Conservation (phyloP, 1,284 basidiomycete genomes). For the Pascua guehoae region DNA sequence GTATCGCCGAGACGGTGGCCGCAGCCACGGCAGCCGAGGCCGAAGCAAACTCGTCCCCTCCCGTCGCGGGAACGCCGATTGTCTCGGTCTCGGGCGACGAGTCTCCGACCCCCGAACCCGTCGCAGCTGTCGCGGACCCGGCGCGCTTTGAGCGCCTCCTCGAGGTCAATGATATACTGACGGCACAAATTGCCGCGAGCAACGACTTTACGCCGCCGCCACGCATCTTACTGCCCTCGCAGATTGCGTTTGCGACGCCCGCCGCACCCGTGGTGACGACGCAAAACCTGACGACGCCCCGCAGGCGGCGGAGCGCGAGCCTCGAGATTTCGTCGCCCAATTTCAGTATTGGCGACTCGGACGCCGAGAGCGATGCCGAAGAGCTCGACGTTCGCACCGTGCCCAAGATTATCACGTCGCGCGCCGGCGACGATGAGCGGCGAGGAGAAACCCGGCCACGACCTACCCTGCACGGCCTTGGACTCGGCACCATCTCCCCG, state of each 20-base stretch:
- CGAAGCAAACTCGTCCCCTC: neutral
- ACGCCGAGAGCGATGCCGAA: conserved; percentile 61
- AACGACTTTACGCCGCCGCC: conserved; percentile 38
- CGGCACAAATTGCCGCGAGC: conserved; percentile 49
- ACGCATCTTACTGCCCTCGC: conserved; percentile 37
- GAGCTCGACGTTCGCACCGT: conserved; percentile 34
- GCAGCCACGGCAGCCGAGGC: conserved; percentile 57
- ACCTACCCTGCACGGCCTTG: too few species aligned
- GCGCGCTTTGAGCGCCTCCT: conserved; percentile 61
- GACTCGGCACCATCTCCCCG: too few species aligned
- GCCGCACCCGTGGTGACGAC: conserved; percentile 16
- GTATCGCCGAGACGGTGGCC: conserved; percentile 61
- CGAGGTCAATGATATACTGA: conserved; percentile 66
- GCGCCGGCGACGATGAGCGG: too few species aligned
- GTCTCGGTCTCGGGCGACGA: too few species aligned
- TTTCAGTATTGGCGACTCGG: conserved; percentile 60
- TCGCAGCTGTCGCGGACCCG: neutral
- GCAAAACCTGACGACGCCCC: conserved; percentile 1
- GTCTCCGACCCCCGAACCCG: too few species aligned
- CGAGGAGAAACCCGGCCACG: too few species aligned
- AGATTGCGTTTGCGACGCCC: conserved; percentile 25
- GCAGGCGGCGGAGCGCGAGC: conserved; percentile 28
- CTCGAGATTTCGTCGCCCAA: conserved; percentile 60
- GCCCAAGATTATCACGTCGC: too few species aligned
- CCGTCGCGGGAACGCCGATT: too few species aligned